Conservation (phyloP, 805 yeast genomes). For the Danielia reshetovae region DNA sequence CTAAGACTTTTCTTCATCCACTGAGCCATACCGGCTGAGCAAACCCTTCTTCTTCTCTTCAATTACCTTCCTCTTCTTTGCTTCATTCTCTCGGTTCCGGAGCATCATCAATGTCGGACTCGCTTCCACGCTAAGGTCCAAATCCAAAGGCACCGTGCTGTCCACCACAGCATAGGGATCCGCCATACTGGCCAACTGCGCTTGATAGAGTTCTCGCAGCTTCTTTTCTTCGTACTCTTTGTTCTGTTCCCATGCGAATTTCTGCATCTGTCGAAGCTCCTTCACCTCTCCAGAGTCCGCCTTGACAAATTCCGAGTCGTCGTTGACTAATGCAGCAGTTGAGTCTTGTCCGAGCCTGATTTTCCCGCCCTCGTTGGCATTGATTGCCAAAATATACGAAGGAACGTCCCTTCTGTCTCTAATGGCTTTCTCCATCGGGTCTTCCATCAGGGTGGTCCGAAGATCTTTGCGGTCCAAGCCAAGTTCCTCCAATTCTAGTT, state of each 20-base stretch:
- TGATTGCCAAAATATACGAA: constrained; percentile 49
- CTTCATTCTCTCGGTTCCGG: constrained; percentile 19
- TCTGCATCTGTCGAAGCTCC: constrained; percentile 45
- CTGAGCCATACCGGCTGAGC: constrained; percentile 12
- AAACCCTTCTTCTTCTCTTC: constrained; percentile 9
- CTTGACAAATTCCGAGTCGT: constrained; percentile 23
- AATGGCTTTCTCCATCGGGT: constrained; percentile 41
- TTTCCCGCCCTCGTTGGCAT: constrained; percentile 24
- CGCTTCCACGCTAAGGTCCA: constrained; percentile 31
- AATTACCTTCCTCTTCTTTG: constrained; percentile 12
- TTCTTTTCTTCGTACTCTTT: constrained; percentile 11
- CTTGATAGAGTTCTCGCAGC: constrained; percentile 8
- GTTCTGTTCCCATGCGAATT: constrained; percentile 45
- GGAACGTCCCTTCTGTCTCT: constrained; percentile 77
- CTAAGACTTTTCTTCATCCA: not conserved
- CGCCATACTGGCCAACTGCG: constrained; percentile 8
- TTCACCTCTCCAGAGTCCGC: constrained; percentile 46
- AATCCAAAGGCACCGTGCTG: constrained; percentile 16
- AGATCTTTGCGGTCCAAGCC: constrained; percentile 26
- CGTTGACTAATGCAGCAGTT: constrained; percentile 17
- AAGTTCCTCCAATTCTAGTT: constrained; percentile 36
- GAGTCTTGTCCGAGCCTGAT: constrained; percentile 33
- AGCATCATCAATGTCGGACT: constrained; percentile 35
- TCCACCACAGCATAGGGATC: constrained; percentile 11
- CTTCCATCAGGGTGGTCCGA: constrained; percentile 22